A percentile compares a stretch with the other conserved stretches of the same genome.
Evolutionary conservation across 2,329 filamentous ascomycete genomes (phyloP).

Genomic region (Tolypocladium album): DNA sequence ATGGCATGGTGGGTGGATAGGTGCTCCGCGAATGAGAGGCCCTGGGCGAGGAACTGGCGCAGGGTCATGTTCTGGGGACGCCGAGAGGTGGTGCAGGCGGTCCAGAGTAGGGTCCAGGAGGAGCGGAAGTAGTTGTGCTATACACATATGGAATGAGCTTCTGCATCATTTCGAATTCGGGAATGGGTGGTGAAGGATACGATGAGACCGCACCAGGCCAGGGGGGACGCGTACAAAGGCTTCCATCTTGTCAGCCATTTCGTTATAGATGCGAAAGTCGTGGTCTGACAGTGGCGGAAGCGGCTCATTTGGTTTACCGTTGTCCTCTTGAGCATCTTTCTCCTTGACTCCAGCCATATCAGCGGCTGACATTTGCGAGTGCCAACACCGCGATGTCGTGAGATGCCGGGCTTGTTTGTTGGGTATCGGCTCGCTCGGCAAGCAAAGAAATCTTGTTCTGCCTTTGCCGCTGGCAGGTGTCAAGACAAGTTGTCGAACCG

Average conservation of each 20-base stretch:
- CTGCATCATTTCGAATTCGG: no score
- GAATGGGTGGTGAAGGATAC: neutral
- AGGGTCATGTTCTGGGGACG: constrained; percentile 56
- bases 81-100: constrained; percentile 46
- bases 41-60: constrained; percentile 55
- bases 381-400: neutral
- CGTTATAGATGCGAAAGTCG: constrained; percentile 62
- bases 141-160: neutral
- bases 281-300: constrained; percentile 53
- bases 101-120: constrained; percentile 62
- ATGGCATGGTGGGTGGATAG: constrained; percentile 73
- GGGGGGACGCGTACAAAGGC: constrained; percentile 3
- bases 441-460: neutral
- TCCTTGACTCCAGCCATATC: neutral
- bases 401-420: neutral
- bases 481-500: neutral
- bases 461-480: neutral
- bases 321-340: neutral
- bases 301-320: constrained; percentile 4
- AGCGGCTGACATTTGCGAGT: neutral
- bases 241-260: constrained; percentile 62
- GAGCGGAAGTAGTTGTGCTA: constrained; percentile 69
- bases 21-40: constrained; percentile 58
- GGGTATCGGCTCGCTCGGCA: neutral
- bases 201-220: neutral